Base-by-base conservation (phyloP, 78 protist species). In the Trichosphaerium sp. region DNA sequence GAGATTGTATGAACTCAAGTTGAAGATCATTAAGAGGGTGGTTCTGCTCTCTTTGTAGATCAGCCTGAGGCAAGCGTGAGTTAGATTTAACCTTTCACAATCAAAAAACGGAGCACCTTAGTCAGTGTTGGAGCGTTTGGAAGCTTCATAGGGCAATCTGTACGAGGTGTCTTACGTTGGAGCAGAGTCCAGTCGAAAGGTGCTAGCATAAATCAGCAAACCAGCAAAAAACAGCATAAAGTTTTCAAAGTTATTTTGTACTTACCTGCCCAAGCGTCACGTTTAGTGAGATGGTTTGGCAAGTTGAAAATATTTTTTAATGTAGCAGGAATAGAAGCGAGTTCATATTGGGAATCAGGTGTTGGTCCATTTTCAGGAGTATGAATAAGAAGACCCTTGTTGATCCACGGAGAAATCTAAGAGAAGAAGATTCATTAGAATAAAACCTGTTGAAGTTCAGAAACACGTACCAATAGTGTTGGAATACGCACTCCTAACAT, bases 181-280 rank as follows among this genome's bases (percentile, higher is more conserved):
- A 1, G 1, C 32, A 29, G 1, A 26, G 39, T 3, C 14, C 1
- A 6, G 18, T 3, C 7, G 39, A 29, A 58, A 6, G 34, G n/a
- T n/a, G n/a, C n/a, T n/a, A n/a, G n/a, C n/a, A n/a, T n/a, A n/a
- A n/a, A n/a, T n/a, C n/a, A n/a, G n/a, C n/a, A n/a, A n/a, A n/a
- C n/a, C n/a, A n/a, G n/a, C n/a, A n/a, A n/a, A n/a, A n/a, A n/a
- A n/a, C n/a, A n/a, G n/a, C n/a, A n/a, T n/a, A n/a, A n/a, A n/a
- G n/a, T n/a, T n/a, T n/a, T n/a, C n/a, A n/a, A n/a, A n/a, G n/a
- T n/a, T n/a, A n/a, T n/a, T n/a, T n/a, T n/a, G n/a, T n/a, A 41
- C 6, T 40, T 6, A 35, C 54, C 65, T 0, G 82, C 74, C 82
- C 82, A 75, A 26, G 69, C 74, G 37, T 75, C 82, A 32, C 81